Conservation (phyloP, 169 alveolate species). For the Eimeria necatrix region DNA sequence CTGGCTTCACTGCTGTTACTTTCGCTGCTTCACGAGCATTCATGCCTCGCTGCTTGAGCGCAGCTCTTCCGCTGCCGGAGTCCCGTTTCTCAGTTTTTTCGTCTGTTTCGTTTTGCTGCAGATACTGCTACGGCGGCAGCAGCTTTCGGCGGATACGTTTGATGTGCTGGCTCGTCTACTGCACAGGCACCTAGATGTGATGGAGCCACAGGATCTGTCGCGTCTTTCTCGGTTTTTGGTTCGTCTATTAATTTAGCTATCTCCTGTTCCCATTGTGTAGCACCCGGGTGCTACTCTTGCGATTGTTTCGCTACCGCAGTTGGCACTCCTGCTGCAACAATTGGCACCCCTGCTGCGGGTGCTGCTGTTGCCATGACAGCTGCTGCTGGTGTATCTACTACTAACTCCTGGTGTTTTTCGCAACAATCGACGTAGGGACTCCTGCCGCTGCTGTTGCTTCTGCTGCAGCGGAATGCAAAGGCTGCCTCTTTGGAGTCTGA, state of each 20-base stretch:
- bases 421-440: background rate
- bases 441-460: slow-evolving; percentile 54
- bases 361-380: background rate
- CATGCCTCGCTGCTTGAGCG: background rate
- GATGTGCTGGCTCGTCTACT: slow-evolving; percentile 85
- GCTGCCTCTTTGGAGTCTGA: slow-evolving; percentile 39
- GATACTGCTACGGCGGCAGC: background rate
- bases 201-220: slow-evolving; percentile 89
- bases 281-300: no score
- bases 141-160: slow-evolving; percentile 59
- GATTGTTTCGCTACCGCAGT: background rate
- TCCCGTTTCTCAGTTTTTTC: background rate
- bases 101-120: background rate
- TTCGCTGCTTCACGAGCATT: background rate
- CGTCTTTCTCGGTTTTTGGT: slow-evolving; percentile 88
- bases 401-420: no score
- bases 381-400: no score
- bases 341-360: background rate
- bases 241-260: background rate
- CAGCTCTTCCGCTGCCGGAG: background rate
- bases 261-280: no score
- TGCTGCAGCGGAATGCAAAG: slow-evolving; percentile 11
- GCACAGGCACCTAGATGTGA: slow-evolving; percentile 84
- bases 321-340: background rate
- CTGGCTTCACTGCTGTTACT: background rate